Conservation (phyloP, 768 basidiomycete species). For the Pleurotus salmoneostramineus region DNA sequence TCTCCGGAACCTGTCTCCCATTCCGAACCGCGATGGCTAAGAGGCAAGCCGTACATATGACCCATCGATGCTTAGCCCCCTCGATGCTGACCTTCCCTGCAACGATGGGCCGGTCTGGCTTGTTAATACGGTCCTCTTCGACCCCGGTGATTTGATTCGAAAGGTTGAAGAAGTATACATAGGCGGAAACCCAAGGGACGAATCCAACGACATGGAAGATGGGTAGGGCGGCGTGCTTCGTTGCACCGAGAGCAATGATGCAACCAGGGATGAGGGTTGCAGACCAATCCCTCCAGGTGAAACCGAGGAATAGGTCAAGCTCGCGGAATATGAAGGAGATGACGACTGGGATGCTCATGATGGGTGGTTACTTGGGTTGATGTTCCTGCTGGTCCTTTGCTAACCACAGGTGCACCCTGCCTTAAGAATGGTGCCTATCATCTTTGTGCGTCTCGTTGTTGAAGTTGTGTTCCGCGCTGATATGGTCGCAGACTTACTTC, state of each 20-base stretch:
- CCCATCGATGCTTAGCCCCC: conserved; percentile 13
- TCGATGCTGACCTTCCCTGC: conserved; percentile 15
- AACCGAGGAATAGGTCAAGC: conserved; percentile 9
- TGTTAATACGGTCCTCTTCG: conserved; percentile 18
- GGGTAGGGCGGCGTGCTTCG: neutral
- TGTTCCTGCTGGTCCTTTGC: no score
- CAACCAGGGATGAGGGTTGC: conserved; percentile 9
- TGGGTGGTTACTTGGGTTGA: neutral
- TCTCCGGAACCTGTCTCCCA: conserved; percentile 5
- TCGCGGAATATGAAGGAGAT: neutral
- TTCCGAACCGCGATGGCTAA: conserved; percentile 5
- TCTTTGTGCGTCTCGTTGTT: no score
- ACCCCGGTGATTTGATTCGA: conserved; percentile 17
- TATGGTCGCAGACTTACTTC: no score
- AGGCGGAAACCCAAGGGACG: conserved; percentile 11
- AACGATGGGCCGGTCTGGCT: conserved; percentile 18
- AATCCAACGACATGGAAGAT: conserved; percentile 1
- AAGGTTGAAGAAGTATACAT: conserved; percentile 16
- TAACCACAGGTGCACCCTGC: no score
- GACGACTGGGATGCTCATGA: neutral
- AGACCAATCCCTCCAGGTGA: conserved; percentile 13
- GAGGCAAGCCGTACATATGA: conserved; percentile 3
- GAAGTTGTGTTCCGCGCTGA: no score
- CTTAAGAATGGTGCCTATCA: no score
- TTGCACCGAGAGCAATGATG: conserved; percentile 6